Base-by-base conservation (phyloP, 441 rosid genomes). In the Breynia disticha region DNA sequence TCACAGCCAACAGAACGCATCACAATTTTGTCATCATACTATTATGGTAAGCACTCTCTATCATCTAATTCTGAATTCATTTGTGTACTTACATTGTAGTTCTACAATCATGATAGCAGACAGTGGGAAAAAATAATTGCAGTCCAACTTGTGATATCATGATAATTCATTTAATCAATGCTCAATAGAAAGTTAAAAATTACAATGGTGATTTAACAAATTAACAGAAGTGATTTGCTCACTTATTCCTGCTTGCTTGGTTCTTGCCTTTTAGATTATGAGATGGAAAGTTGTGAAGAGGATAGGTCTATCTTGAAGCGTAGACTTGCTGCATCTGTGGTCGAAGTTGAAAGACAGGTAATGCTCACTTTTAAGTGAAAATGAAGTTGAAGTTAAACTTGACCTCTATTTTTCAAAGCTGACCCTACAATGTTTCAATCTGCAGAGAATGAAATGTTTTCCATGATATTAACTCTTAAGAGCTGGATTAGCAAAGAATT, bases 371-470 rank as follows among this genome's bases (percentile, higher is more conserved):
- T 21, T 54, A 54, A 55, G 53, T 43, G 55, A 53, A 43, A 1
- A 17, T 51, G 47, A 39, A 35, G 37, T 48, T 67, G 55, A 73
- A 59, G 59, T 42, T 37, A 54, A 51, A 48, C 39, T 46, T 62
- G 61, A 41, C 44, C 44, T 15, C n/a, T 41, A 9, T 41, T 44
- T 55, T 16, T 14, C 14, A 44, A 46, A 60, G 19, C 38, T 13
- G 20, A 20, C 46, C 53, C 56, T 16, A 17, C 18, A 5, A 56
- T 57, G 54, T 75, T 39, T 62, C 67, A 52, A 62, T 66, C 62
- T 72, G 76, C 84, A 91, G 98, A 77, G 94, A 74, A 84, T 91
- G 94, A 91, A 83, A 55, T 87, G 95, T 87, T 88, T 91, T 74
- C 91, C 95, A 10, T 91, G 81, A 86, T 56, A 42, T 58, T 56